Evolutionary conservation across 805 yeast genomes (phyloP), one percentile per base, ranked within the genome.

Genomic region (Yamadazyma endophytica): DNA sequence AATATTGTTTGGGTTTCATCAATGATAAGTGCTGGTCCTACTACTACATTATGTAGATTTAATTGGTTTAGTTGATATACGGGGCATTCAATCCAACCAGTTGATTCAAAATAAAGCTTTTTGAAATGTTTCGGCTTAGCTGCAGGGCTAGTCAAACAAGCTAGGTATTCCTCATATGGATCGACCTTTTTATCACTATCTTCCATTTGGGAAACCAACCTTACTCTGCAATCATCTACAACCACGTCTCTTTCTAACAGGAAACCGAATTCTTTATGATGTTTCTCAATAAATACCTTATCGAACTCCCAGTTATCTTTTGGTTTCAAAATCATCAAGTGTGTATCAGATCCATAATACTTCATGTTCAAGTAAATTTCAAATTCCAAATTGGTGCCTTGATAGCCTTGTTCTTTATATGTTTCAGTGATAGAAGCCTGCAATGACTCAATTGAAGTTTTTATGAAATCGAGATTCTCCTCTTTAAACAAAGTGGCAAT

Each of bases 1-100:
- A 84, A 71, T 39, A 83, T 77, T 1, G 94, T 84, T 53, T 84
- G 94, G 1, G 92, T 84, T 17, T 76, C 77, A 56, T 84, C 94
- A 2, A 83, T 79, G 40, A 84, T 64, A 43, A 84, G 31, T 13
- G 39, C 34, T 23, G 42, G 42, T 1, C 44, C 44, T 8, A 31
- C 12, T 4, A 83, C 51, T 15, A 56, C 48, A 9, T 69, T 58
- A 9, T 89, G 90, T 17, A 66, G 40, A 2, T 47, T 37, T 24
- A 84, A 52, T 11, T 70, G 64, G 13, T 70, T 77, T 23, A 83
- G 54, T 26, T 68, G 50, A 48, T 61, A 82, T 9, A 44, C 36
- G 2, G 11, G 73, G 2, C 89, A 73, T 1, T 66, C 56, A 5
- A 13, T 11, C 22, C 21, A 11, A 32, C 36, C 11, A 29, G 39